These are phyloP conservation scores for Chalciporus piperatus DNA, from an alignment of 768 basidiomycete species.

Conservation along the genomic window DNA sequence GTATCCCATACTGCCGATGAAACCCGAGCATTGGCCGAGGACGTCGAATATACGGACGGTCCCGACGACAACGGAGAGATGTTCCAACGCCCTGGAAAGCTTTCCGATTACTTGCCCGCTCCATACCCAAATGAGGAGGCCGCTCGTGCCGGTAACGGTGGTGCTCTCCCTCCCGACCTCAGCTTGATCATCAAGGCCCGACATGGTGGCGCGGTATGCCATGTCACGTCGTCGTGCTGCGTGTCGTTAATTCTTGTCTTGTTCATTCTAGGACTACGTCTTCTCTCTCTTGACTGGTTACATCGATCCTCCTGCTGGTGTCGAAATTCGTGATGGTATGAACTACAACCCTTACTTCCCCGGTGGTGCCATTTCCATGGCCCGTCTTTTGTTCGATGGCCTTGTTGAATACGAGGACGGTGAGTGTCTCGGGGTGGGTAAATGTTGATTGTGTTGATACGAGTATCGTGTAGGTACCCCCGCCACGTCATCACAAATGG, in stretches of 20 bases:
- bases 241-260: conserved; percentile 1
- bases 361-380: conserved; percentile 98
- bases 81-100: conserved; percentile 98
- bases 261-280: conserved; percentile 76
- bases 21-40: conserved; percentile 88
- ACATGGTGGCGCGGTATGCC: conserved; percentile 89
- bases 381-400: conserved; percentile 92
- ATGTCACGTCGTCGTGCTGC: not conserved
- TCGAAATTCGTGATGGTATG: conserved; percentile 94
- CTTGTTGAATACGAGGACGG: conserved; percentile 97
- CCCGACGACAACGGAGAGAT: conserved; percentile 94
- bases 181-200: conserved; percentile 97
- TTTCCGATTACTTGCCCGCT: conserved; percentile 92
- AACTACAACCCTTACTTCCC: conserved; percentile 99
- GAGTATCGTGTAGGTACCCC: conserved; percentile 67
- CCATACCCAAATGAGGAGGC: conserved; percentile 99
- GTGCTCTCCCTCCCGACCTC: conserved; percentile 95
- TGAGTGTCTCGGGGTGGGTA: conserved; percentile 30
- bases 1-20: conserved; percentile 96
- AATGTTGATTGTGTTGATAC: conserved; percentile 7
- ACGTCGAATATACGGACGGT: conserved; percentile 94
- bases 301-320: conserved; percentile 92
- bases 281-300: conserved; percentile 97
- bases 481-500: conserved; percentile 97
- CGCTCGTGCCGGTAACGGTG: conserved; percentile 88